Conservation (phyloP, 345 rosid genomes). For the Carallia brachiata region DNA sequence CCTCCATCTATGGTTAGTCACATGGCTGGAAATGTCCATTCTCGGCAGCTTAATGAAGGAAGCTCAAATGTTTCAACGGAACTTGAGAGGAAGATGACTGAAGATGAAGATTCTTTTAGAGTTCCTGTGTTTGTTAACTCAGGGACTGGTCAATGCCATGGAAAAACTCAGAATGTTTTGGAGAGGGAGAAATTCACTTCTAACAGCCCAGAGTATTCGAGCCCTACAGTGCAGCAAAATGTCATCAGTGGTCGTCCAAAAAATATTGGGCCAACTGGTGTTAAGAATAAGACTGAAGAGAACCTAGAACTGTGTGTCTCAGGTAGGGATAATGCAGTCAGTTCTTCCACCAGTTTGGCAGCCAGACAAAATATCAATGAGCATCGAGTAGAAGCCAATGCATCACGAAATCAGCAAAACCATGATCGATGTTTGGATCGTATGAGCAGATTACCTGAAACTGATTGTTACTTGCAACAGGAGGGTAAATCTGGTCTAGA, state of each 20-base stretch:
- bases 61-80: constrained; percentile 33
- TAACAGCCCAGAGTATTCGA: constrained; percentile 11
- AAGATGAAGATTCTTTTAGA: constrained; percentile 70
- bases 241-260: constrained; percentile 18
- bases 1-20: constrained; percentile 35
- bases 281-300: constrained; percentile 27
- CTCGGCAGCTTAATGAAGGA: constrained; percentile 30
- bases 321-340: constrained; percentile 21
- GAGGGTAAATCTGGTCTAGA: constrained; percentile 28
- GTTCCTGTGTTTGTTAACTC: constrained; percentile 67
- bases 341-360: constrained; percentile 17
- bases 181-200: constrained; percentile 32
- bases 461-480: constrained; percentile 33
- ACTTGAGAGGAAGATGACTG: constrained; percentile 40
- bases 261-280: constrained; percentile 22
- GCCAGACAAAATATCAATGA: constrained; percentile 22
- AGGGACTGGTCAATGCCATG: constrained; percentile 24
- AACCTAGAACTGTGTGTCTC: constrained; percentile 25
- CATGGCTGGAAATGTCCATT: constrained; percentile 34
- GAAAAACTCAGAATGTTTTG: constrained; percentile 28
- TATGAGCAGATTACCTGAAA: constrained; percentile 28
- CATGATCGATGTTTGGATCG: constrained; percentile 22
- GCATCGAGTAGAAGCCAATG: constrained; percentile 15
- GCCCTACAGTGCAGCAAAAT: constrained; percentile 21
- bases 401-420: constrained; percentile 25